phyloP scores from a whole-genome alignment of 2,329 filamentous ascomycete genomes.

The Pestalotiopsis sp. region DNA sequence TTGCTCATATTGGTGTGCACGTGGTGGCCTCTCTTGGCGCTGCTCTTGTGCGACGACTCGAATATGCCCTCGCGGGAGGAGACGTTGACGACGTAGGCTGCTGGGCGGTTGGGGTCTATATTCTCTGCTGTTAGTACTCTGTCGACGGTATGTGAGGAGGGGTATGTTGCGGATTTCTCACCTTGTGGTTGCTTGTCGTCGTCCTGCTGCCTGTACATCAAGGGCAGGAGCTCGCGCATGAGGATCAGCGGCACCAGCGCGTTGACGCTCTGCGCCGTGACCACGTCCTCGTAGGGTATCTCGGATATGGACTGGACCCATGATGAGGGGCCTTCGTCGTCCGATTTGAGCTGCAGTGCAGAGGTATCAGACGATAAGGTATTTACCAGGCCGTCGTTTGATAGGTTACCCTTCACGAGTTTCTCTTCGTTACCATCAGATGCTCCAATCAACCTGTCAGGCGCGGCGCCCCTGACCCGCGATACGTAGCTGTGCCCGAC shows the following conservation, averaged over 20 bases:
- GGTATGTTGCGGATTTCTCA: no score
- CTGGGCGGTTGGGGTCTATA: neutral
- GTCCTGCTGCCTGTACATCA: constrained; percentile 23
- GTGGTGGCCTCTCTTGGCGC: constrained; percentile 34
- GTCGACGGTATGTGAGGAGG: no score
- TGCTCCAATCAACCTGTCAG: neutral
- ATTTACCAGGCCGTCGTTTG: no score
- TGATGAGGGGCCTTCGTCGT: constrained; percentile 25
- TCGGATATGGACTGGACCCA: constrained; percentile 37
- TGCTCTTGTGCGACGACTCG: constrained; percentile 22
- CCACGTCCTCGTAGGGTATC: constrained; percentile 41
- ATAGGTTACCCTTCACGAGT: no score
- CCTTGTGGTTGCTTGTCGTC: neutral
- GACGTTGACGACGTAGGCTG: constrained; percentile 35
- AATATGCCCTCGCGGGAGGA: constrained; percentile 40
- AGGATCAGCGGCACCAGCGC: constrained; percentile 41
- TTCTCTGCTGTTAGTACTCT: no score
- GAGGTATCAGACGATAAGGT: neutral
- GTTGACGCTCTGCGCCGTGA: constrained; percentile 39
- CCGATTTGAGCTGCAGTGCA: neutral
- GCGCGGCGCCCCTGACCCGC: neutral
- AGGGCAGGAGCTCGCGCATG: constrained; percentile 36
- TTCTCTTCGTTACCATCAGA: neutral
- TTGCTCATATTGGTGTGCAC: constrained; percentile 45
- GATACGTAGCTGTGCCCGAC: neutral